Percentiles rank a stretch among this genome's conserved stretches.
Conservation (phyloP, 169 alveolate species). For the Perkinsus chesapeaki region DNA sequence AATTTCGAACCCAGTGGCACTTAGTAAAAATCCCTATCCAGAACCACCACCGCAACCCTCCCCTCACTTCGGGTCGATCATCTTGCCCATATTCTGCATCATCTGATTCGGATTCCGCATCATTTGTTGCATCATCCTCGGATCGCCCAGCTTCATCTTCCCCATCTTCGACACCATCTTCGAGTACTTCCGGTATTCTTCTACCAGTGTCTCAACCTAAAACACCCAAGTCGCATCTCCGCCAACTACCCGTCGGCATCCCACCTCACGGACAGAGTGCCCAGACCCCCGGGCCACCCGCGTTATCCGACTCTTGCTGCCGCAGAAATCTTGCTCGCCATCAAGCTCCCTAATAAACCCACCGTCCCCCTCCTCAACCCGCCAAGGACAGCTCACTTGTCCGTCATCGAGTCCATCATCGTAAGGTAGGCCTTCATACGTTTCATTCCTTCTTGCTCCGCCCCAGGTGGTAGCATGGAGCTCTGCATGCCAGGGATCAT, state of each 20-base stretch:
- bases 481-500: slow-evolving; percentile 82
- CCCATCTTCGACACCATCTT: slow-evolving; percentile 96
- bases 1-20: too few relatives aligned
- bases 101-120: slow-evolving; percentile 90
- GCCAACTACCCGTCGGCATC: background rate
- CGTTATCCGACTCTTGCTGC: slow-evolving; percentile 65
- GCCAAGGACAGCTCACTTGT: slow-evolving; percentile 31
- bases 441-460: slow-evolving; percentile 91
- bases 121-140: slow-evolving; percentile 62
- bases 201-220: slow-evolving; percentile 83
- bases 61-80: slow-evolving; percentile 77
- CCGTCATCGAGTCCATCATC: slow-evolving; percentile 95
- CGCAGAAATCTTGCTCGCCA: slow-evolving; percentile 73
- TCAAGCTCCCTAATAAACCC: slow-evolving; percentile 71
- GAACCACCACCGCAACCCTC: too few relatives aligned
- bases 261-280: background rate
- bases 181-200: slow-evolving; percentile 85
- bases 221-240: slow-evolving; percentile 46
- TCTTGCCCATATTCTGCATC: slow-evolving; percentile 82
- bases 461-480: slow-evolving; percentile 74
- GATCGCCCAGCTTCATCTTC: slow-evolving; percentile 83
- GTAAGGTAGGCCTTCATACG: slow-evolving; percentile 88
- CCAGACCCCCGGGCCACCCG: slow-evolving; percentile 95
- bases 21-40: too few relatives aligned
- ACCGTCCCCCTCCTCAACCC: background rate